phyloP scores from a whole-genome alignment of 2,329 filamentous ascomycete species.

The Aspergillus ochraceoroseus region DNA sequence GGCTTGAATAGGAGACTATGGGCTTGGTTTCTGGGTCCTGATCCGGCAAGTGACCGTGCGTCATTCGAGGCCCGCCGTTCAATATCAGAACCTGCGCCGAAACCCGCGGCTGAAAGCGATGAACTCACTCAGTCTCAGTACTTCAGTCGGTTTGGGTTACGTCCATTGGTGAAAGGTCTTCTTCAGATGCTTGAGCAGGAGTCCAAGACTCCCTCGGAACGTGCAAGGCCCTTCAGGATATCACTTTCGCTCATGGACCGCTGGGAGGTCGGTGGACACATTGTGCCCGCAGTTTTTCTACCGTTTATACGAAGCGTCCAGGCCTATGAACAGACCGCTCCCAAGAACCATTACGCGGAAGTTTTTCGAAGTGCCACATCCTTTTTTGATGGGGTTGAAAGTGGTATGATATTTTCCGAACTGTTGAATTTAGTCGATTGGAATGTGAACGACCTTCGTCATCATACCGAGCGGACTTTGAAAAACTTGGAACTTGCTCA shows the following conservation, averaged over 20 bases:
- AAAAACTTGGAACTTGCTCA: conserved; percentile 67
- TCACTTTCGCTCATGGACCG: conserved; percentile 95
- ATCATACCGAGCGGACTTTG: conserved; percentile 47
- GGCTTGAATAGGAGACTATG: conserved; percentile 91
- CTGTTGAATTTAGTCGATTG: conserved; percentile 61
- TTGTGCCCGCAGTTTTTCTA: conserved; percentile 84
- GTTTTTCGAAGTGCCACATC: conserved; percentile 88
- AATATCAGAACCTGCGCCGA: conserved; percentile 27
- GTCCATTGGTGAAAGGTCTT: conserved; percentile 67
- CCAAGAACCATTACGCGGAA: conserved; percentile 71
- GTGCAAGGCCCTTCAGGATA: conserved; percentile 80
- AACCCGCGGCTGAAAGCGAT: conserved; percentile 34
- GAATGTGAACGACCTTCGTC: conserved; percentile 48
- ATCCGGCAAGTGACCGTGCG: conserved; percentile 41
- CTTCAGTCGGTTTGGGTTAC: conserved; percentile 74
- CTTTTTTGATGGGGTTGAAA: conserved; percentile 97
- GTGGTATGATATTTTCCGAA: conserved; percentile 84
- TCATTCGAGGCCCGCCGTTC: conserved; percentile 29
- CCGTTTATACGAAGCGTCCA: conserved; percentile 77
- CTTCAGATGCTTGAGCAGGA: conserved; percentile 66
- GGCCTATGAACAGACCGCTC: conserved; percentile 62
- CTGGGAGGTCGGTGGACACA: conserved; percentile 89
- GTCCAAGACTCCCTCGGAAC: conserved; percentile 56
- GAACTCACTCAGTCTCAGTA: conserved; percentile 65
- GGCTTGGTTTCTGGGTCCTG: conserved; percentile 90